These are phyloP conservation scores for Lepiota subincarnata DNA, from an alignment of 768 basidiomycete species.

Conservation along the genomic window DNA sequence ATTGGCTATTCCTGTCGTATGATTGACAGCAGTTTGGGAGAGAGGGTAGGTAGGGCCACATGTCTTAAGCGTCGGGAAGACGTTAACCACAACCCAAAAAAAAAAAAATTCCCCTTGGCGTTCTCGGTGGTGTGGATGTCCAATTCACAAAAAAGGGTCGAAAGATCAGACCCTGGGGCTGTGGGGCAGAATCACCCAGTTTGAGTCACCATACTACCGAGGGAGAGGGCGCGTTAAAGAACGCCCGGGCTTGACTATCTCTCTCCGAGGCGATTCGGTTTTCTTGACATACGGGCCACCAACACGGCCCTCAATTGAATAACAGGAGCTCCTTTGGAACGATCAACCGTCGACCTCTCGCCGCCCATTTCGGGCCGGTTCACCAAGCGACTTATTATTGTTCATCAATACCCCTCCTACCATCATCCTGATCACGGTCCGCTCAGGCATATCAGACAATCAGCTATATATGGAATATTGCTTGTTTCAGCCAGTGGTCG, in stretches of 20 bases:
- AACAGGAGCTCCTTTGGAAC: neutral
- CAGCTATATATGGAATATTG: neutral
- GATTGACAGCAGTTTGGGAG: neutral
- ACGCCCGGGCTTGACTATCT: neutral
- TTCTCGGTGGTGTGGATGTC: conserved; percentile 5
- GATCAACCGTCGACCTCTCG: neutral
- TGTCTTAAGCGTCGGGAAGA: neutral
- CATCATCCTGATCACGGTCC: neutral
- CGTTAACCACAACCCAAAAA: neutral
- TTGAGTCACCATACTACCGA: neutral
- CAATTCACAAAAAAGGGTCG: neutral
- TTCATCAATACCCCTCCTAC: neutral
- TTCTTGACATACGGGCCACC: neutral
- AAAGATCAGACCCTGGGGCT: neutral
- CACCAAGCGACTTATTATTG: neutral
- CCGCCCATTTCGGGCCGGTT: neutral
- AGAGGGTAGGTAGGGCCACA: no score
- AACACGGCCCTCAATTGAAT: neutral
- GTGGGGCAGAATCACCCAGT: neutral
- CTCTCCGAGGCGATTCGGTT: neutral
- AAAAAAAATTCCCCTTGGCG: neutral
- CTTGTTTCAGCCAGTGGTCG: neutral
- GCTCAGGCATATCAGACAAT: no score
- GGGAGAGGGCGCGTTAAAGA: neutral
- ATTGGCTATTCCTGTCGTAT: neutral